Conservation (phyloP, 176 grass and related monocot species). For the Tuctoria greenei region DNA sequence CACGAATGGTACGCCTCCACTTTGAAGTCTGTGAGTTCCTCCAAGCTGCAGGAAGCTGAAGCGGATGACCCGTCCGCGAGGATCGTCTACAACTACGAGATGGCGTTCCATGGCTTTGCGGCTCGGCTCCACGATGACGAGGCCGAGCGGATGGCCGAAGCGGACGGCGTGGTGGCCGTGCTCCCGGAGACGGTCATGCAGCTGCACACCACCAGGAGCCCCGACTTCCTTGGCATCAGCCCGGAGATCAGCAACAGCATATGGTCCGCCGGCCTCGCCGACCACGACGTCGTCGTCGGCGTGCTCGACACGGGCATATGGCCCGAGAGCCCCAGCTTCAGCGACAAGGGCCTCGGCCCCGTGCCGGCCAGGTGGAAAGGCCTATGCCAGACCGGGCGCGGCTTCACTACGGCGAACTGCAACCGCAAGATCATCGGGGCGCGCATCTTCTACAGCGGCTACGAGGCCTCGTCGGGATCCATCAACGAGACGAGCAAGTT, state of each 20-base stretch:
- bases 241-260: slow-evolving; percentile 72
- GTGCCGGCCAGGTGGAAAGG: slow-evolving; percentile 80
- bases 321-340: slow-evolving; percentile 95
- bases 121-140: slow-evolving; percentile 65
- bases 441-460: slow-evolving; percentile 84
- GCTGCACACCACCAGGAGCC: slow-evolving; percentile 96
- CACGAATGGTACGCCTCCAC: slow-evolving; percentile 87
- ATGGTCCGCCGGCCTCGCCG: slow-evolving; percentile 58
- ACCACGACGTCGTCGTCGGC: slow-evolving; percentile 87
- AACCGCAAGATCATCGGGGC: slow-evolving; percentile 89
- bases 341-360: slow-evolving; percentile 70
- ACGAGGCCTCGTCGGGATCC: slow-evolving; percentile 79
- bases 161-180: slow-evolving; percentile 66
- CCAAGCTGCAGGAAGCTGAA: slow-evolving; percentile 25
- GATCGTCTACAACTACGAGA: slow-evolving; percentile 92
- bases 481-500: slow-evolving; percentile 87
- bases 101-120: slow-evolving; percentile 85
- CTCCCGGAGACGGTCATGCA: slow-evolving; percentile 75
- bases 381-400: slow-evolving; percentile 73
- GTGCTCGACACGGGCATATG: slow-evolving; percentile 98
- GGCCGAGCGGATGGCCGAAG: slow-evolving; percentile 62
- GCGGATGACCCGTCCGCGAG: slow-evolving; percentile 29
- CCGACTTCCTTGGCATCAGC: slow-evolving; percentile 89
- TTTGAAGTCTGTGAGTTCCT: slow-evolving; percentile 44
- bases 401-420: slow-evolving; percentile 62